Evolutionary conservation across 306 rosid genomes (phyloP).

Genomic region (Malus orientalis): DNA sequence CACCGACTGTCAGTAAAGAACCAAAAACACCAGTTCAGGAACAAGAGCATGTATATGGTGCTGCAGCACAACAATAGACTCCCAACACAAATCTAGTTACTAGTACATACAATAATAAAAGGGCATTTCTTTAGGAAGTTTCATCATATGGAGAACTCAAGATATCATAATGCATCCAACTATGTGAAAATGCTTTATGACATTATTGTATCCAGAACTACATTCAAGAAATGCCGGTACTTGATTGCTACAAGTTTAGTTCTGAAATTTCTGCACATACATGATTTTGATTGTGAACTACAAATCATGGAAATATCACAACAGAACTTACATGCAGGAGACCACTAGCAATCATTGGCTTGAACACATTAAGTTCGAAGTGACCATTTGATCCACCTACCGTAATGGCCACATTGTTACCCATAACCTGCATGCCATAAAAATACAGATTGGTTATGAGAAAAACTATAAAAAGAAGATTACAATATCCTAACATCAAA

Average conservation of each 20-base stretch:
- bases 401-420: slow-evolving; percentile 89
- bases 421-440: slow-evolving; percentile 64
- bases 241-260: neutral
- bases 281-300: neutral
- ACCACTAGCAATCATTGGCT: slow-evolving; percentile 82
- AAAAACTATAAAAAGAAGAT: neutral
- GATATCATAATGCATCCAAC: neutral
- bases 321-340: slow-evolving; percentile 68
- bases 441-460: neutral
- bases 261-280: neutral
- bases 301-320: neutral
- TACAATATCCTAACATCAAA: neutral
- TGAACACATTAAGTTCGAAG: slow-evolving; percentile 94
- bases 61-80: neutral
- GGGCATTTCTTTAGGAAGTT: neutral
- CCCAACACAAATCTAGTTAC: neutral
- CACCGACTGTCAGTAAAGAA: slow-evolving; percentile 50
- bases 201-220: neutral
- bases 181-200: neutral
- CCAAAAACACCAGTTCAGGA: neutral
- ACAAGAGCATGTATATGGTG: slow-evolving; percentile 1
- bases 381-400: slow-evolving; percentile 98
- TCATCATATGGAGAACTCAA: neutral
- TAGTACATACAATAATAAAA: neutral
- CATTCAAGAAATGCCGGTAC: neutral